These are phyloP conservation scores for Rhizodiscina lignyota DNA, from an alignment of 495 filamentous ascomycete genomes.

Conservation along the genomic window DNA sequence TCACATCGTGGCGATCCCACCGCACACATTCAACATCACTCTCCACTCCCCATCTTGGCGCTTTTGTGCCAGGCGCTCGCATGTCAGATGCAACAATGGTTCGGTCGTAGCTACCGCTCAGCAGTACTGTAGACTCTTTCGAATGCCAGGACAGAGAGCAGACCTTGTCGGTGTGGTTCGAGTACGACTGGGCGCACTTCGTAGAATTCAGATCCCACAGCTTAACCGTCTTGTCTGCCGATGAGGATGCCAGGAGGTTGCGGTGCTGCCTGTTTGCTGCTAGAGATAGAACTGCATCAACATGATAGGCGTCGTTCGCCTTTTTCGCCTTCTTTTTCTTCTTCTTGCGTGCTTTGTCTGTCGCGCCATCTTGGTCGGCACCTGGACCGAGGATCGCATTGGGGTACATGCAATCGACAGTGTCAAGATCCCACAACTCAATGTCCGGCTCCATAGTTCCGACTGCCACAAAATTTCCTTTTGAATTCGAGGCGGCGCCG, in stretches of 20 bases:
- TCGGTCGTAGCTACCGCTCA: slow-evolving; percentile 88
- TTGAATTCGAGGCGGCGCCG: neutral
- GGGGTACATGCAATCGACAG: slow-evolving; percentile 92
- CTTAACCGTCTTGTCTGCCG: slow-evolving; percentile 92
- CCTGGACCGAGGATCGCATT: slow-evolving; percentile 90
- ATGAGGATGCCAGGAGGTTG: slow-evolving; percentile 89
- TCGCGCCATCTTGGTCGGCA: slow-evolving; percentile 29
- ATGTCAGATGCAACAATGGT: slow-evolving; percentile 86
- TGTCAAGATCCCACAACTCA: slow-evolving; percentile 94
- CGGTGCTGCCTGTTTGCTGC: slow-evolving; percentile 82
- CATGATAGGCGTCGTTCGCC: slow-evolving; percentile 80
- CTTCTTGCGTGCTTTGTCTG: slow-evolving; percentile 45
- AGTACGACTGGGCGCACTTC: slow-evolving; percentile 88
- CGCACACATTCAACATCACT: slow-evolving; percentile 82
- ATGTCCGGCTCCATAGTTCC: slow-evolving; percentile 98
- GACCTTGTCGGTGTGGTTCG: slow-evolving; percentile 82
- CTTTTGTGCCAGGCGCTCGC: slow-evolving; percentile 66
- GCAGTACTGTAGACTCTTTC: slow-evolving; percentile 65
- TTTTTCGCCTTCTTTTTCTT: slow-evolving; percentile 75
- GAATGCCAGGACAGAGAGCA: slow-evolving; percentile 91
- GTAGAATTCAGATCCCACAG: slow-evolving; percentile 89
- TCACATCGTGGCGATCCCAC: slow-evolving; percentile 85
- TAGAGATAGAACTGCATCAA: slow-evolving; percentile 81
- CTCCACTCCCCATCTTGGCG: slow-evolving; percentile 76
- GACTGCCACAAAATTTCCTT: slow-evolving; percentile 84